Evolutionary conservation across 2,329 filamentous ascomycete genomes (phyloP).

Genomic region (Colletotrichum tropicicola): DNA sequence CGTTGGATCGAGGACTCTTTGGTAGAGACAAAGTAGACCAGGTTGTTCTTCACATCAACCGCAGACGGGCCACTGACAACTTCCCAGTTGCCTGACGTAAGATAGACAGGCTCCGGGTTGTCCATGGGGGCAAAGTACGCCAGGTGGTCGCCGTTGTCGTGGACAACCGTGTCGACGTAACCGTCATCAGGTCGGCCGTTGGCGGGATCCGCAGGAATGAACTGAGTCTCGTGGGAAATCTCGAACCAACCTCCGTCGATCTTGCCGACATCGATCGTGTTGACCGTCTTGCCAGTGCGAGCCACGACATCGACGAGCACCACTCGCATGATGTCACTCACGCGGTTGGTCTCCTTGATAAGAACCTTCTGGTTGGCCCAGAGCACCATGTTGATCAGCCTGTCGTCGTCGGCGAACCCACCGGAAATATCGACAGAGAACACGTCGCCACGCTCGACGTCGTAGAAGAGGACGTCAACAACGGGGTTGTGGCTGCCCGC

Average conservation of each 20-base stretch:
- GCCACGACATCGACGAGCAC: constrained; percentile 82
- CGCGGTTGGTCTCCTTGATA: constrained; percentile 91
- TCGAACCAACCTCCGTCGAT: constrained; percentile 99
- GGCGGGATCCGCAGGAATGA: constrained; percentile 82
- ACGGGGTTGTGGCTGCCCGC: constrained; percentile 92
- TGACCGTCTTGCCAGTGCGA: constrained; percentile 80
- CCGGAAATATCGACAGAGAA: constrained; percentile 82
- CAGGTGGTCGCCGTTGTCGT: constrained; percentile 88
- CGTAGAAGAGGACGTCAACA: constrained; percentile 89
- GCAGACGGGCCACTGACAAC: constrained; percentile 86
- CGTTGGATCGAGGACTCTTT: constrained; percentile 89
- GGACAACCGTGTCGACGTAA: constrained; percentile 90
- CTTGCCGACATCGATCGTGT: constrained; percentile 79
- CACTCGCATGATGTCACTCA: constrained; percentile 90
- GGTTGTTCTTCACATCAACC: constrained; percentile 83
- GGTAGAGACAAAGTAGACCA: constrained; percentile 91
- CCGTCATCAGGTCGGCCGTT: constrained; percentile 84
- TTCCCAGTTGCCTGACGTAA: constrained; percentile 92
- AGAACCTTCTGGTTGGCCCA: constrained; percentile 90
- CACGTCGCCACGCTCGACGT: constrained; percentile 77
- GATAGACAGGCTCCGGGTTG: constrained; percentile 80
- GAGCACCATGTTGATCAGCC: constrained; percentile 90
- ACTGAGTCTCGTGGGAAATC: constrained; percentile 85
- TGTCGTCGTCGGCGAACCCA: constrained; percentile 81
- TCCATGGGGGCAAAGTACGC: constrained; percentile 94